Evolutionary conservation across 352 stramenopile genomes (phyloP).

Genomic region (Pythium grandisporangium): DNA sequence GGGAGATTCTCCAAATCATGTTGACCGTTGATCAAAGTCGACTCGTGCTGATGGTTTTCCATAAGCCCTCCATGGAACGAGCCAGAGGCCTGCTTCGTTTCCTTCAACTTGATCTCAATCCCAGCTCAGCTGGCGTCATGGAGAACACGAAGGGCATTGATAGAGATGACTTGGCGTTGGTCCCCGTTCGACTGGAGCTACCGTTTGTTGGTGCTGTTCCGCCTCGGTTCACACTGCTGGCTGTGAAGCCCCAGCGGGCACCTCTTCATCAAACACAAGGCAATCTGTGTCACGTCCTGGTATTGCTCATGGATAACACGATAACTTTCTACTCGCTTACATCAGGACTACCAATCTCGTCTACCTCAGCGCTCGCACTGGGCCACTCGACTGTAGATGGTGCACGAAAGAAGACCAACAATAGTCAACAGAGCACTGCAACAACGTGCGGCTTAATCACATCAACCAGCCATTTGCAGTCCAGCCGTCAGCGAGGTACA

Average conservation of each 20-base stretch:
- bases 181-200: constrained; percentile 17
- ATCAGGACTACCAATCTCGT: too few relatives aligned
- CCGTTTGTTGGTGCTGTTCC: constrained; percentile 12
- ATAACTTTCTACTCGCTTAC: constrained; percentile 4
- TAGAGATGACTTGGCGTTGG: constrained; percentile 7
- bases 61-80: neutral
- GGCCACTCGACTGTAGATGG: too few relatives aligned
- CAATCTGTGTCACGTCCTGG: neutral
- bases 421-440: too few relatives aligned
- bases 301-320: constrained; percentile 11
- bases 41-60: constrained; percentile 34
- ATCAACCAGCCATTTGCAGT: too few relatives aligned
- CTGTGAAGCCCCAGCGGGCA: neutral
- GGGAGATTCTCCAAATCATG: constrained; percentile 35
- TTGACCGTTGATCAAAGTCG: constrained; percentile 17
- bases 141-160: too few relatives aligned
- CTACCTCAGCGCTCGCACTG: too few relatives aligned
- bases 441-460: too few relatives aligned
- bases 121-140: too few relatives aligned
- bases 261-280: neutral
- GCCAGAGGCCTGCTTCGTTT: constrained; percentile 15
- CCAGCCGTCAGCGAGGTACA: too few relatives aligned
- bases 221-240: constrained; percentile 25
- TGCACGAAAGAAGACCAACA: too few relatives aligned
- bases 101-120: constrained; percentile 23